Evolutionary conservation across 73 alveolate species (phyloP), one percentile per base, ranked within the genome.

Genomic region (Uronychia setigera): DNA sequence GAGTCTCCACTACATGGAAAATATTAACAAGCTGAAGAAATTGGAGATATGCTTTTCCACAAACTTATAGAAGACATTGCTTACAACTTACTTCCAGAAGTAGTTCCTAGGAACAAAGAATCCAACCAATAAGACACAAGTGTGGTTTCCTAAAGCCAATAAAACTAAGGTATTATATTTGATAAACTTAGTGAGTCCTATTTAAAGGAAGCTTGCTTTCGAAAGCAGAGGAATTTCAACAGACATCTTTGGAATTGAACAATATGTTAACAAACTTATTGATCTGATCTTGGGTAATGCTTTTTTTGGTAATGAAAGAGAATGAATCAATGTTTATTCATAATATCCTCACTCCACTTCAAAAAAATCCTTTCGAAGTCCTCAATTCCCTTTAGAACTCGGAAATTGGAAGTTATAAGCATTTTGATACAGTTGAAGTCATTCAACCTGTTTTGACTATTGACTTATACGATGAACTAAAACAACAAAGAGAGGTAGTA

Each of bases 361-460:
- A 77, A 0, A 79, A 60, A 76, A 84, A 84, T 74, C 89, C 95
- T 11, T 35, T 74, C 1, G 92, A 89, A 30, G 82, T 77, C 32
- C 87, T 89, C 59, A 58, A 58, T 77, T 57, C 84, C 77, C 46
- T 89, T 34, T 79, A 89, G 80, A 88, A 89, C 80, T 79, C 92
- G 26, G 95, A 89, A 60, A 89, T 89, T 9, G 95, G 95, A 31
- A 80, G 83, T 60, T 88, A 78, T 60, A 85, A 84, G 76, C 90
- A 84, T 35, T 80, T 77, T 32, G 87, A 89, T 0, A 1, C 67
- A 19, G 67, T 46, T 11, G n/a, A 46, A 34, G 79, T 75, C 35
- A 28, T 31, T 31, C 33, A 83, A 60, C 79, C 95, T 27, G 82
- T 89, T 0, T 74, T 89, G 29, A 81, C 89, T 19, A 77, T 89